phyloP scores from a whole-genome alignment of 768 basidiomycete species.

The Phlegmacium glaucopus region DNA sequence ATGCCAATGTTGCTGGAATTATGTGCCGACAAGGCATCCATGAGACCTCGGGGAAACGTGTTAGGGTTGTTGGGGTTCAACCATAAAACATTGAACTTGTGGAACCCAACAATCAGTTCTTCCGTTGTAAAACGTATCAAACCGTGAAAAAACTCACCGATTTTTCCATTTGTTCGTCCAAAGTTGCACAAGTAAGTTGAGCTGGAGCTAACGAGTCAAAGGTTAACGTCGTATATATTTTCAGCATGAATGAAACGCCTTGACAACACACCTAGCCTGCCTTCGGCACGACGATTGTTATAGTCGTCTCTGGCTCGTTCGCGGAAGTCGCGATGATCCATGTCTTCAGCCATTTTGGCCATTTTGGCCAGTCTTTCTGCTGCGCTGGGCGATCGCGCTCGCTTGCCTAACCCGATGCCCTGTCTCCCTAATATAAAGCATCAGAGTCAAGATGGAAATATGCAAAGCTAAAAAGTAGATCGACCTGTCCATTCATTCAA shows the following conservation, averaged over 20 bases:
- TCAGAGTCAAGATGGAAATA: conserved; percentile 1
- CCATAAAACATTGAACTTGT: conserved; percentile 83
- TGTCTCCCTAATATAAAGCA: conserved; percentile 55
- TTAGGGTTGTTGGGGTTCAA: conserved; percentile 64
- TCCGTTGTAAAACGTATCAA: too few species aligned
- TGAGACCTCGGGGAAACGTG: conserved; percentile 63
- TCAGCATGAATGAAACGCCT: not conserved
- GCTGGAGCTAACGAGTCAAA: conserved; percentile 41
- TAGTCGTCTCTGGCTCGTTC: conserved; percentile 71
- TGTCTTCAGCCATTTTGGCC: conserved; percentile 68
- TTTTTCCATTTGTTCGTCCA: conserved; percentile 74
- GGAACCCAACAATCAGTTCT: conserved; percentile 7
- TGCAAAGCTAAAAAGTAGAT: conserved; percentile 18
- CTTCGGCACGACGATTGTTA: conserved; percentile 72
- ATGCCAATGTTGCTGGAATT: conserved; percentile 16
- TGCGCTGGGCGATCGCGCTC: conserved; percentile 59
- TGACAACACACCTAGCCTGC: conserved; percentile 46
- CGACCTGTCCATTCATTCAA: conserved; percentile 81
- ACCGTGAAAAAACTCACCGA: conserved; percentile 39
- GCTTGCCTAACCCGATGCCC: conserved; percentile 73
- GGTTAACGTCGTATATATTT: conserved; percentile 1
- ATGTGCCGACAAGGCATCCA: conserved; percentile 51
- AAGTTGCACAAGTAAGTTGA: conserved; percentile 66
- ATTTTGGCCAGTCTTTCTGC: conserved; percentile 70
- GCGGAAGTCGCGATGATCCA: conserved; percentile 57